Evolutionary conservation across 1,139 yeast species (phyloP).

Genomic region (Candida sanyaensis): DNA sequence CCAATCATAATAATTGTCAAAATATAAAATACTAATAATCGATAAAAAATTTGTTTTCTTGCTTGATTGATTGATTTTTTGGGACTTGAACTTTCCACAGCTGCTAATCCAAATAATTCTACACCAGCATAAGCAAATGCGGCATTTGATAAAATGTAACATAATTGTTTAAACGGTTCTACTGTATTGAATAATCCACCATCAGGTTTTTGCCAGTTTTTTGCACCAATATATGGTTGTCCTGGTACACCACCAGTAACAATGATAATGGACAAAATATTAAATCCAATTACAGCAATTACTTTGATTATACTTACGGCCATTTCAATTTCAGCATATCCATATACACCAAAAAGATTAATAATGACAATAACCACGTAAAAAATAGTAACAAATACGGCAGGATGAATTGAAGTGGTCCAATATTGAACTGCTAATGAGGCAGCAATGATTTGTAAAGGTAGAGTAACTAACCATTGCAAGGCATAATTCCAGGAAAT

Average conservation of each 20-base stretch:
- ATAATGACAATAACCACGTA: constrained; percentile 29
- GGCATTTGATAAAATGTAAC: constrained; percentile 25
- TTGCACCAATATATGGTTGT: constrained; percentile 31
- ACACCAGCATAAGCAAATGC: constrained; percentile 29
- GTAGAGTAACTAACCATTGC: constrained; percentile 41
- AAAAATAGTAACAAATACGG: constrained; percentile 33
- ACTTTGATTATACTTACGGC: constrained; percentile 32
- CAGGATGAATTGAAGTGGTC: constrained; percentile 28
- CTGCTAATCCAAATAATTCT: constrained; percentile 37
- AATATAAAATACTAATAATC: constrained; percentile 33
- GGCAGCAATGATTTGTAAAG: constrained; percentile 42
- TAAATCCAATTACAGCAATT: constrained; percentile 33
- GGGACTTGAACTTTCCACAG: constrained; percentile 38
- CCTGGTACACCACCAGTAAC: constrained; percentile 37
- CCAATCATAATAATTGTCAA: constrained; percentile 32
- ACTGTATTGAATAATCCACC: constrained; percentile 31
- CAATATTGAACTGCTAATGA: constrained; percentile 35
- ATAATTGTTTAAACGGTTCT: constrained; percentile 28
- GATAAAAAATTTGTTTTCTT: constrained; percentile 38
- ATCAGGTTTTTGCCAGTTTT: constrained; percentile 31
- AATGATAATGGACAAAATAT: constrained; percentile 29
- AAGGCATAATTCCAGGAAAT: constrained; percentile 46
- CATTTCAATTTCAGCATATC: constrained; percentile 39
- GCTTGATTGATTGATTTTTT: constrained; percentile 34
- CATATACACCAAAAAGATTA: constrained; percentile 36